phyloP scores from a whole-genome alignment of 2,329 filamentous ascomycete species.

The Triangularia verruculosa region DNA sequence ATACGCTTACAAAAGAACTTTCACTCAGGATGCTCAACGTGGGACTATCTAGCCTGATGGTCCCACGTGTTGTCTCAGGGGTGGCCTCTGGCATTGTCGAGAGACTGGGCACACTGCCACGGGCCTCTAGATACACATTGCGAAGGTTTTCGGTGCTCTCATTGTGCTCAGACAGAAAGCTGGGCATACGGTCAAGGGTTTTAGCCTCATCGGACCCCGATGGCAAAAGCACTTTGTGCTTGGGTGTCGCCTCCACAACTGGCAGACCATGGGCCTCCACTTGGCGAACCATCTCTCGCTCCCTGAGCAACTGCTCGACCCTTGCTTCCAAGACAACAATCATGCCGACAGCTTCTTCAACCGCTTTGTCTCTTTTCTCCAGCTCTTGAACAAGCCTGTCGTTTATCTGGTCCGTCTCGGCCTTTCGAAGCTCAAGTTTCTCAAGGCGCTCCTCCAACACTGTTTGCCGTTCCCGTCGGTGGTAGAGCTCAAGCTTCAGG shows the following conservation, averaged over 20 bases:
- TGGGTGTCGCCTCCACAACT: constrained; percentile 32
- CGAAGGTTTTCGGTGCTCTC: constrained; percentile 60
- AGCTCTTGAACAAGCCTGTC: constrained; percentile 60
- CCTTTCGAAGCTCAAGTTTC: constrained; percentile 51
- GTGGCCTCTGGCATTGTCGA: constrained; percentile 46
- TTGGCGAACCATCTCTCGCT: constrained; percentile 52
- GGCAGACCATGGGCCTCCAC: constrained; percentile 45
- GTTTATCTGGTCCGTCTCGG: constrained; percentile 49
- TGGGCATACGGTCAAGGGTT: constrained; percentile 57
- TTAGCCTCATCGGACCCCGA: constrained; percentile 34
- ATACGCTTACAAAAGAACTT: constrained; percentile 65
- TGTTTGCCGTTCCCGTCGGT: constrained; percentile 63
- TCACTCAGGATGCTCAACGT: constrained; percentile 64
- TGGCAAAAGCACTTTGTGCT: constrained; percentile 18
- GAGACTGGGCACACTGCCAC: constrained; percentile 48
- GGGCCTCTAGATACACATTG: constrained; percentile 54
- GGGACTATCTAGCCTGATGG: constrained; percentile 53
- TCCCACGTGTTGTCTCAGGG: constrained; percentile 34
- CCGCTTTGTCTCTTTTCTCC: constrained; percentile 66
- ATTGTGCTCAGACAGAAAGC: constrained; percentile 59
- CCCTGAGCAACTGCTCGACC: constrained; percentile 51
- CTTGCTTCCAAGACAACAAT: constrained; percentile 64
- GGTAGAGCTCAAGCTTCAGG: constrained; percentile 69
- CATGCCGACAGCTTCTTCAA: constrained; percentile 68
- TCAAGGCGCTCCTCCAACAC: constrained; percentile 58